A percentile compares a stretch with the other conserved stretches of the same genome.
Conservation (phyloP, 805 yeast genomes). For the Torulaspora quercuum region DNA sequence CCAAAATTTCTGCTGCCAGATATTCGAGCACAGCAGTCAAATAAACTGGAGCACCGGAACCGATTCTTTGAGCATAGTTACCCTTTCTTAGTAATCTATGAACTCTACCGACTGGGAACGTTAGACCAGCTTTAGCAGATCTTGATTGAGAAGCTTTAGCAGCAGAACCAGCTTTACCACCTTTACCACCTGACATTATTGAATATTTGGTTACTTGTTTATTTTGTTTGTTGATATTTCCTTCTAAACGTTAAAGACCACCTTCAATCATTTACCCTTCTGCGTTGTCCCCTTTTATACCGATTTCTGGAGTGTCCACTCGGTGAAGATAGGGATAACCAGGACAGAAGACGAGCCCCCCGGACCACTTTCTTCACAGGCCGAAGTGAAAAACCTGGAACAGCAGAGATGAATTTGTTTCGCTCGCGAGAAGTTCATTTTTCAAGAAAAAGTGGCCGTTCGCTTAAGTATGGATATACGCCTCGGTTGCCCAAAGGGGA, state of each 20-base stretch:
- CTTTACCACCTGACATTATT: constrained; percentile 67
- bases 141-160: constrained; percentile 96
- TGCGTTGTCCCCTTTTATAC: too few species aligned
- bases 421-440: constrained; percentile 21
- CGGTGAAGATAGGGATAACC: too few species aligned
- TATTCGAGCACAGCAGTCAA: constrained; percentile 95
- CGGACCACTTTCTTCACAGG: constrained; percentile 4
- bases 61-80: constrained; percentile 97
- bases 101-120: constrained; percentile 99
- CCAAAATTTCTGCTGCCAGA: constrained; percentile 95
- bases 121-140: constrained; percentile 97
- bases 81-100: constrained; percentile 96
- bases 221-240: constrained; percentile 8
- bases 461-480: constrained; percentile 27
- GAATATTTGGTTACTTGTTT: constrained; percentile 18
- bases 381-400: constrained; percentile 32
- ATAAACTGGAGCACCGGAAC: constrained; percentile 99
- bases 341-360: constrained; percentile 7
- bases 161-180: constrained; percentile 92
- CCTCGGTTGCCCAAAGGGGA: constrained; percentile 26
- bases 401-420: constrained; percentile 21
- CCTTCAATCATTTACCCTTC: too few species aligned
- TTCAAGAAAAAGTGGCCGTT: constrained; percentile 17
- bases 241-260: neutral
- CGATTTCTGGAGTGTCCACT: too few species aligned